phyloP scores from a whole-genome alignment of 495 filamentous ascomycete genomes.

The Talaromyces thailandensis region DNA sequence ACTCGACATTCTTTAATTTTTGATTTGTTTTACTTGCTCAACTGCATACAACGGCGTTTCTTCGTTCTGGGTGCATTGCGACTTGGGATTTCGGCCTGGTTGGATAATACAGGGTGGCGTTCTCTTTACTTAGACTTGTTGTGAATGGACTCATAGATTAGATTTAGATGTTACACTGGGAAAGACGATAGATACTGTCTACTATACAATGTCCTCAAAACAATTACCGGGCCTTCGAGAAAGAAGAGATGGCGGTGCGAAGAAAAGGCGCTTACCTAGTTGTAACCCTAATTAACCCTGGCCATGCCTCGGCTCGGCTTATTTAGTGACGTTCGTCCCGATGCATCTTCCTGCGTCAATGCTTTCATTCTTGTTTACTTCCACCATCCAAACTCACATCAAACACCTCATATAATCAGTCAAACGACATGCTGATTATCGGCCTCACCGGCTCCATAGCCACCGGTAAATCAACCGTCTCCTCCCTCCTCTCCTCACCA shows the following conservation, averaged over 20 bases:
- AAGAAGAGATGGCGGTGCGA: neutral
- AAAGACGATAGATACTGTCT: neutral
- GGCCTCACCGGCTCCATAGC: slow-evolving; percentile 96
- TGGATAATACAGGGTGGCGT: neutral
- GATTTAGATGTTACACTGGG: neutral
- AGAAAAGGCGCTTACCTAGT: neutral
- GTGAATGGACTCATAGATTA: neutral
- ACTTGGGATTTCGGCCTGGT: neutral
- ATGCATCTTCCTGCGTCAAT: neutral
- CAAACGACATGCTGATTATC: slow-evolving; percentile 71
- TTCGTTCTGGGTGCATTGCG: neutral
- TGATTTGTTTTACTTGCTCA: neutral
- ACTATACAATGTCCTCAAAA: neutral
- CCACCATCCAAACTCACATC: neutral
- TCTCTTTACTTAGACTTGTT: neutral
- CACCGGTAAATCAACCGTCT: slow-evolving; percentile 96
- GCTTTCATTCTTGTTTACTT: neutral
- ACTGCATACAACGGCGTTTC: neutral
- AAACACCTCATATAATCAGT: neutral
- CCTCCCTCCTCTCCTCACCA: slow-evolving; percentile 62
- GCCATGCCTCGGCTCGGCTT: neutral
- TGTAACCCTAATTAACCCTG: neutral
- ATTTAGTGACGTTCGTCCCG: neutral
- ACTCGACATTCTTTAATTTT: neutral
- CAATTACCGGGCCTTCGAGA: neutral